Evolutionary conservation across 139 green algal genomes (phyloP).

Genomic region (Choricystis sp.): DNA sequence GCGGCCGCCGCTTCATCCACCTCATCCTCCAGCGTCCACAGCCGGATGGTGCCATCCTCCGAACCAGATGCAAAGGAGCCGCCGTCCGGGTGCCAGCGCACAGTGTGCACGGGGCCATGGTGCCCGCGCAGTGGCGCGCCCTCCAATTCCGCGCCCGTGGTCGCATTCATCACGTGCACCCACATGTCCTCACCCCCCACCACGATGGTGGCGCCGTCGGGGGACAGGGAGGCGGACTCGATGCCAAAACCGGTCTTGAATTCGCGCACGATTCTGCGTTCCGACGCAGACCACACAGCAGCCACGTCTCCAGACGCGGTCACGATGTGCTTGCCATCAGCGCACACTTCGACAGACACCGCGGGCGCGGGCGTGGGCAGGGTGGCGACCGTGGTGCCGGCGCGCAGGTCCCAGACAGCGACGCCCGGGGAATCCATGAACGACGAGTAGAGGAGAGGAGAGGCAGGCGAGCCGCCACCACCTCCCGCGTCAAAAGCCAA

Average conservation of each 20-base stretch:
- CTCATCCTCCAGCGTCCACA: constrained; percentile 70
- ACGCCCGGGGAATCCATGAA: constrained; percentile 37
- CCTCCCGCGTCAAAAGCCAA: constrained; percentile 44
- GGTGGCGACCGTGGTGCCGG: constrained; percentile 25
- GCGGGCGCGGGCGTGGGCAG: constrained; percentile 39
- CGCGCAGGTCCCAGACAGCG: constrained; percentile 67
- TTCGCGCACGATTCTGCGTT: too few species aligned
- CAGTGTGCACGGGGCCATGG: constrained; percentile 88
- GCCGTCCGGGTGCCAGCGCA: constrained; percentile 81
- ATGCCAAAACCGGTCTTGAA: background rate
- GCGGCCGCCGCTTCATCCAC: too few species aligned
- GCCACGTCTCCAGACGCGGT: constrained; percentile 66
- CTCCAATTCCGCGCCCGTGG: constrained; percentile 54
- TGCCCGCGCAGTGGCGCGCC: constrained; percentile 49
- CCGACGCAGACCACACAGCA: constrained; percentile 36
- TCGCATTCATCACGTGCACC: constrained; percentile 75
- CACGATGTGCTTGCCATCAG: constrained; percentile 44
- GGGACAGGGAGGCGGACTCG: background rate
- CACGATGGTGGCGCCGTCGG: constrained; percentile 30
- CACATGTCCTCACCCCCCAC: constrained; percentile 93
- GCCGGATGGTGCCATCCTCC: constrained; percentile 92
- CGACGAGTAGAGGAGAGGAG: constrained; percentile 45
- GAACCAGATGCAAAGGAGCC: constrained; percentile 79
- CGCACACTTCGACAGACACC: constrained; percentile 66
- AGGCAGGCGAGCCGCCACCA: too few species aligned